Conservation (phyloP, 495 filamentous ascomycete species). For the Filosporella fistucella region DNA sequence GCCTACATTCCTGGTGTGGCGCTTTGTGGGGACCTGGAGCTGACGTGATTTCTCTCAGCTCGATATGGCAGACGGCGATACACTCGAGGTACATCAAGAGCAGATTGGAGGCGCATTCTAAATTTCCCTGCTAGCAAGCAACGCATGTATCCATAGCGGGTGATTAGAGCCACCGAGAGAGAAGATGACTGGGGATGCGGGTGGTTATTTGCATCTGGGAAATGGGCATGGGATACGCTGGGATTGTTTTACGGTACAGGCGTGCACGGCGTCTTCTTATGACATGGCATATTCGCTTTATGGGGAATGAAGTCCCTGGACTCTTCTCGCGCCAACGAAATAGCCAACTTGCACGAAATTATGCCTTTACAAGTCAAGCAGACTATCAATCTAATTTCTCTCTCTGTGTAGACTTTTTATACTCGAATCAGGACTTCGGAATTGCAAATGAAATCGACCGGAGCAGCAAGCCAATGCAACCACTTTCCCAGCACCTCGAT, state of each 20-base stretch:
- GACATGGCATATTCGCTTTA: background rate
- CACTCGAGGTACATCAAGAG: slow-evolving; percentile 96
- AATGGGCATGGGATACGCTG: slow-evolving; percentile 1
- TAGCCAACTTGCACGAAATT: no score
- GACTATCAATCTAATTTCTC: no score
- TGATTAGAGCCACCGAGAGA: background rate
- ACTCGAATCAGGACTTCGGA: no score
- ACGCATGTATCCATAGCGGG: no score
- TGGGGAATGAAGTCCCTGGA: background rate
- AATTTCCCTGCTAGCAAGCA: no score
- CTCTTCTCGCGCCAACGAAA: background rate
- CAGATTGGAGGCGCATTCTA: slow-evolving; percentile 70
- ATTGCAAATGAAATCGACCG: no score
- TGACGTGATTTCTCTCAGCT: slow-evolving; percentile 51
- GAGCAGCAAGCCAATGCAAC: no score
- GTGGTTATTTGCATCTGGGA: slow-evolving; percentile 15
- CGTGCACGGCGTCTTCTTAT: slow-evolving; percentile 1
- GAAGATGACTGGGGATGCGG: slow-evolving; percentile 1
- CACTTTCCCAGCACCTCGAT: no score
- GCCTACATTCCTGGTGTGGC: background rate
- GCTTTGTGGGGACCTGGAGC: background rate
- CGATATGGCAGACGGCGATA: slow-evolving; percentile 96
- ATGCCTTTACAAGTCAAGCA: no score
- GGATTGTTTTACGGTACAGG: background rate
- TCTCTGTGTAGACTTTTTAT: no score